Percentiles rank a stretch among this genome's conserved stretches.
phyloP scores from a whole-genome alignment of 345 rosid genomes.

The Anacardium occidentale region DNA sequence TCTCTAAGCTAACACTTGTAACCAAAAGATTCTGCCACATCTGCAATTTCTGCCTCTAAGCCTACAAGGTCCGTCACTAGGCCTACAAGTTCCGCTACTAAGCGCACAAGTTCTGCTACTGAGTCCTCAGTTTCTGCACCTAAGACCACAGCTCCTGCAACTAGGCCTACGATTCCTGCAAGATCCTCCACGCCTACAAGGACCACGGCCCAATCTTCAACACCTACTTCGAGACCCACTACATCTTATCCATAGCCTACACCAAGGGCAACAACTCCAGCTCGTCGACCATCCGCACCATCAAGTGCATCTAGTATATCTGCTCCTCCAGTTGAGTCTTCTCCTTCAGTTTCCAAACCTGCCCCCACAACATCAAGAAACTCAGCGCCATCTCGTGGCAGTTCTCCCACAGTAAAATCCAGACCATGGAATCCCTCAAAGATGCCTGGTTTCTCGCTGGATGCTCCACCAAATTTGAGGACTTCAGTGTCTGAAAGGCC shows the following conservation, averaged over 20 bases:
- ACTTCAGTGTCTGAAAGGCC: slow-evolving; percentile 87
- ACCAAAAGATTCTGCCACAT: slow-evolving; percentile 34
- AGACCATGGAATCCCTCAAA: slow-evolving; percentile 98
- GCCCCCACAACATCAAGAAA: slow-evolving; percentile 44
- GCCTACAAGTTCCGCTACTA: slow-evolving; percentile 50
- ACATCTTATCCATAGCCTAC: slow-evolving; percentile 61
- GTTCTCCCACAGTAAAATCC: slow-evolving; percentile 75
- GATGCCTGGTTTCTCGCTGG: slow-evolving; percentile 95
- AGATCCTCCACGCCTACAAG: slow-evolving; percentile 69
- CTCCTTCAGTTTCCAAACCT: slow-evolving; percentile 46
- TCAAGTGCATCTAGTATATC: slow-evolving; percentile 47
- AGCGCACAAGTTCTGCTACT: slow-evolving; percentile 33
- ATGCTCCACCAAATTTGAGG: slow-evolving; percentile 95
- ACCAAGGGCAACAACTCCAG: slow-evolving; percentile 88
- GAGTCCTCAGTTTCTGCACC: slow-evolving; percentile 31
- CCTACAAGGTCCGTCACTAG: slow-evolving; percentile 42
- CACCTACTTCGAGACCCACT: slow-evolving; percentile 78
- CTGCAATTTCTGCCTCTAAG: slow-evolving; percentile 41
- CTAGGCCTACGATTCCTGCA: slow-evolving; percentile 55
- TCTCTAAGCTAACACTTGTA: slow-evolving; percentile 30
- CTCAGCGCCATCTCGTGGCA: slow-evolving; percentile 60
- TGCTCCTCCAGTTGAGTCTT: slow-evolving; percentile 48
- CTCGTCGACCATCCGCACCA: slow-evolving; percentile 70
- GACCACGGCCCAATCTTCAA: slow-evolving; percentile 73
- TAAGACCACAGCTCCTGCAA: slow-evolving; percentile 29